Base-by-base conservation (phyloP, 306 rosid species). In the Trichosanthes truncata region DNA sequence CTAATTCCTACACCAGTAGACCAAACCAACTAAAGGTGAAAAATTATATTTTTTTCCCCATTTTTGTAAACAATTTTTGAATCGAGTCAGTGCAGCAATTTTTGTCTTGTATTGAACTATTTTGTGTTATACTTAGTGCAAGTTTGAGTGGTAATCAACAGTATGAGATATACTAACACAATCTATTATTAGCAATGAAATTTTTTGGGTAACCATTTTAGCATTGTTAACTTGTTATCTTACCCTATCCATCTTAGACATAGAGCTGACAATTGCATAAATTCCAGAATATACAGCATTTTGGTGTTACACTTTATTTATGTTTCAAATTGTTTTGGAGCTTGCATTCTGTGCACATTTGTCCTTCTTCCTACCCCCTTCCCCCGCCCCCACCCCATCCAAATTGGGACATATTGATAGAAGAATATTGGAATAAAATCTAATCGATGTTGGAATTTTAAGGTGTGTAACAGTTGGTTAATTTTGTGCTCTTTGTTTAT, bases 11-110 rank as follows among this genome's bases (percentile, higher is more conserved):
- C 40, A 9, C 18, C 10, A 11, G 10, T 9, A n/a, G 31, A 21
- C 6, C 31, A 26, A 62, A 6, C 17, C 14, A 26, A 62, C 68
- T 31, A 62, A 31, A 72, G 20, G 11, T n/a, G 18, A 72, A 26
- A 94, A 92, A 89, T 92, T 78, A 61, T n/a, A 61, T 26, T 35
- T 17, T 14, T 5, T 38, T 38, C 7, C 18, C 73, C 23, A 35
- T 33, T 65, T 29, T 25, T 61, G 36, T 33, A 35, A 17, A 18
- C 72, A 36, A 65, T 65, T 65, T 65, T 3, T 61, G n/a, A 12
- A 9, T 40, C 41, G 12, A 61, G 18, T 17, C 23, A 52, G 4
- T 10, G 21, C 11, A 31, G n/a, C 43, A 14, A 9, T n/a, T 62
- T 10, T 66, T 2, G 0, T 8, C 18, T 1, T 17, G 6, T 36